A percentile compares a stretch with the other conserved stretches of the same genome.
These are phyloP conservation scores for Russula dissimulans DNA, from an alignment of 768 basidiomycete species.

Conservation along the genomic window DNA sequence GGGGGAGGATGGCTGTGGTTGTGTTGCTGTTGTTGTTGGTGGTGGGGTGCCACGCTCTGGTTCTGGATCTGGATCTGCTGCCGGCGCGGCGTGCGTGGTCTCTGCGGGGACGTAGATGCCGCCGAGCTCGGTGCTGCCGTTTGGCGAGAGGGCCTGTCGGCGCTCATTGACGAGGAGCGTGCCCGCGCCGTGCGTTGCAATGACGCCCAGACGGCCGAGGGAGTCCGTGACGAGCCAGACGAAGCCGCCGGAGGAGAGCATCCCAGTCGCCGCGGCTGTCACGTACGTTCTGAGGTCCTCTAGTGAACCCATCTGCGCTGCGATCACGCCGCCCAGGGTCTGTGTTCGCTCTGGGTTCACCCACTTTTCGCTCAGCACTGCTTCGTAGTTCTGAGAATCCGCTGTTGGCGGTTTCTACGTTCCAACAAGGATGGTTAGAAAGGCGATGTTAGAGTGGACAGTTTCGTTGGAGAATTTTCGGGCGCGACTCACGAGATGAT, in stretches of 20 bases:
- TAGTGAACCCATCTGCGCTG: slow-evolving; percentile 50
- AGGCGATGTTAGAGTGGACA: neutral
- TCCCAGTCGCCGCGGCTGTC: slow-evolving; percentile 57
- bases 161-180: slow-evolving; percentile 59
- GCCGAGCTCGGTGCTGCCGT: neutral
- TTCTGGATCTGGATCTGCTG: no score
- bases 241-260: slow-evolving; percentile 73
- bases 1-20: neutral
- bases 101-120: slow-evolving; percentile 9
- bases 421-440: neutral
- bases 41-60: neutral
- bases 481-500: slow-evolving; percentile 57
- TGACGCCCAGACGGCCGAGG: slow-evolving; percentile 51
- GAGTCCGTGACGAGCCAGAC: slow-evolving; percentile 81
- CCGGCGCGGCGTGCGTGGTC: neutral
- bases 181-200: slow-evolving; percentile 84
- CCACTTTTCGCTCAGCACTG: slow-evolving; percentile 28
- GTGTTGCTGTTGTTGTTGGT: no score
- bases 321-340: slow-evolving; percentile 31
- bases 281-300: slow-evolving; percentile 64
- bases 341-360: slow-evolving; percentile 25
- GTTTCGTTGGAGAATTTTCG: neutral
- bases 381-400: slow-evolving; percentile 24
- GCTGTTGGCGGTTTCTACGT: slow-evolving; percentile 29
- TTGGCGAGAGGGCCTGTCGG: slow-evolving; percentile 5